A percentile compares a stretch with the other conserved stretches of the same genome.
Evolutionary conservation across 2,329 filamentous ascomycete species (phyloP).

Genomic region (Aspergillus quadricinctus): DNA sequence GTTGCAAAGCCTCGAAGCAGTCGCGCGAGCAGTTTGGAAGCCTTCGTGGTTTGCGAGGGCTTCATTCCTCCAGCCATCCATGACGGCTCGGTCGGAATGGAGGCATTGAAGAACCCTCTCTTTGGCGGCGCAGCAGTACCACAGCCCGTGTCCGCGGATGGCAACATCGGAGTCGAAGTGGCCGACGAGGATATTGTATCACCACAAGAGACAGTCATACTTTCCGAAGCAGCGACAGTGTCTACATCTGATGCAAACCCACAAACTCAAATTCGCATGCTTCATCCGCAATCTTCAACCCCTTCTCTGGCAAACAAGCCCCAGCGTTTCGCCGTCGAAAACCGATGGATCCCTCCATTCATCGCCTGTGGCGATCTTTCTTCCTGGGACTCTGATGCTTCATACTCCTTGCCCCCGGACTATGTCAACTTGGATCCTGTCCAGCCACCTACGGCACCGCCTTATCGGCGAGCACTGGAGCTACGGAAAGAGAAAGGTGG

Average conservation of each 20-base stretch:
- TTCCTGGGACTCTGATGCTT: constrained; percentile 91
- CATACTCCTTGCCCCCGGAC: constrained; percentile 81
- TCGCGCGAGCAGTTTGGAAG: constrained; percentile 92
- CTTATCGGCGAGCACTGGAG: constrained; percentile 88
- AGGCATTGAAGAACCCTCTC: constrained; percentile 34
- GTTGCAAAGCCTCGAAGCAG: constrained; percentile 93
- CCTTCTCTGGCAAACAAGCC: constrained; percentile 16
- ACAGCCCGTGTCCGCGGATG: constrained; percentile 23
- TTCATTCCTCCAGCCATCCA: constrained; percentile 65
- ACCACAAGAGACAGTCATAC: constrained; percentile 2
- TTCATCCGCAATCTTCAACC: constrained; percentile 20
- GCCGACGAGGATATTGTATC: constrained; percentile 41
- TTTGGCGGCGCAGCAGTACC: constrained; percentile 37
- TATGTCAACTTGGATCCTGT: constrained; percentile 85
- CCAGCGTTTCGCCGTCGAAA: constrained; percentile 38
- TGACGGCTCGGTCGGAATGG: constrained; percentile 46
- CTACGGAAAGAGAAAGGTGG: constrained; percentile 72
- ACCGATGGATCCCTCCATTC: constrained; percentile 88
- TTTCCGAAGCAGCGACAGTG: constrained; percentile 2
- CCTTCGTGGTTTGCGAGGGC: constrained; percentile 90
- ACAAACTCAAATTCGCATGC: constrained; percentile 33
- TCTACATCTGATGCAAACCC: constrained; percentile 12
- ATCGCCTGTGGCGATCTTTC: constrained; percentile 96
- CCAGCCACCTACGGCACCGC: constrained; percentile 91
- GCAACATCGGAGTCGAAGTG: constrained; percentile 34